Evolutionary conservation across 2,329 filamentous ascomycete species (phyloP).

Genomic region (Annulohypoxylon truncatum): DNA sequence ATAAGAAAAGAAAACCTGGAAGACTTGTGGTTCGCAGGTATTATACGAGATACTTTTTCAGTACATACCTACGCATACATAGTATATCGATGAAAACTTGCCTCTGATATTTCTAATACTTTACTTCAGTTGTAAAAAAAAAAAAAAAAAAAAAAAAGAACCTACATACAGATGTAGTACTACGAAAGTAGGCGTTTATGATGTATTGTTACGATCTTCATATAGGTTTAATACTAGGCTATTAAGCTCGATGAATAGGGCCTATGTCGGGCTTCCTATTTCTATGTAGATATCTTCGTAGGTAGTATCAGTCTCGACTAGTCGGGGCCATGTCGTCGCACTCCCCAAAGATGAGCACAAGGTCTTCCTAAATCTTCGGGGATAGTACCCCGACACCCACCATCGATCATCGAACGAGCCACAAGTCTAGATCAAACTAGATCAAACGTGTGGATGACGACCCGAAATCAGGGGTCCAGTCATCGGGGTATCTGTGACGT

Average conservation of each 20-base stretch:
- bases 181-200: too few relatives aligned
- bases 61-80: not conserved
- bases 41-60: not conserved
- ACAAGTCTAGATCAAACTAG: slow-evolving; percentile 1
- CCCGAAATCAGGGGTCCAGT: not conserved
- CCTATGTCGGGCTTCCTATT: not conserved
- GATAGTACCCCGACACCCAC: not conserved
- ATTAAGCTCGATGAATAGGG: not conserved
- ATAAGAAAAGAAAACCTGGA: not conserved
- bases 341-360: not conserved
- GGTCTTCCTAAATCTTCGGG: not conserved
- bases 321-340: not conserved
- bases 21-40: not conserved
- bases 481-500: slow-evolving; percentile 17
- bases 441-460: slow-evolving; percentile 7
- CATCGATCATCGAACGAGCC: not conserved
- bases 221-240: not conserved
- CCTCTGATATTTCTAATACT: not conserved
- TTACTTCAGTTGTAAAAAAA: not conserved
- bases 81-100: not conserved
- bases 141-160: not conserved
- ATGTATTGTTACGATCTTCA: too few relatives aligned
- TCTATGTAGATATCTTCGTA: not conserved
- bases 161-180: not conserved
- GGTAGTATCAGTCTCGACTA: not conserved